These are phyloP conservation scores for Ophiostoma montium DNA, from an alignment of 2,329 filamentous ascomycete genomes.

Conservation along the genomic window DNA sequence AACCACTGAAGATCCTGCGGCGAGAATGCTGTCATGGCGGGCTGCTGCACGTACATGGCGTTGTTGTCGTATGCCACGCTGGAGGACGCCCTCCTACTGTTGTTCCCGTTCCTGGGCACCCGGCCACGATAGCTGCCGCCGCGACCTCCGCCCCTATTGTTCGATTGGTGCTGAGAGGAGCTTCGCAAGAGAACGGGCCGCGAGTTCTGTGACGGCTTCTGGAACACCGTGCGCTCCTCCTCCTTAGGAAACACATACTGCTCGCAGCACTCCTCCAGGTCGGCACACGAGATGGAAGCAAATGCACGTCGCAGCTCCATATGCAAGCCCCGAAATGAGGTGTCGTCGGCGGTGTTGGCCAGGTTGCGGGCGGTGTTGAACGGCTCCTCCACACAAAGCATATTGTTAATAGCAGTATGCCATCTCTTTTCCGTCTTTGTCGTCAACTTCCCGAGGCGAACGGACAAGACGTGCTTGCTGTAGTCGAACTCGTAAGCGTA, in stretches of 20 bases:
- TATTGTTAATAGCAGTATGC: constrained; percentile 66
- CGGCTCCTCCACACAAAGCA: constrained; percentile 88
- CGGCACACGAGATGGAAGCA: constrained; percentile 61
- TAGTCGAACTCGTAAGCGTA: constrained; percentile 93
- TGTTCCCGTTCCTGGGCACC: constrained; percentile 30
- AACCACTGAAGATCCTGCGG: constrained; percentile 37
- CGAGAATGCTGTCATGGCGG: constrained; percentile 24
- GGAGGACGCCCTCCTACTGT: constrained; percentile 38
- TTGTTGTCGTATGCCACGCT: constrained; percentile 37
- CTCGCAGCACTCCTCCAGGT: constrained; percentile 73
- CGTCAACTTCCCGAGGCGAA: constrained; percentile 65
- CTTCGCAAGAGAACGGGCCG: constrained; percentile 45
- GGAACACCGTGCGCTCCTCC: constrained; percentile 46
- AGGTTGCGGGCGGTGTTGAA: constrained; percentile 85
- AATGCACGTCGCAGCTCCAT: constrained; percentile 81
- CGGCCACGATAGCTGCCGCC: constrained; percentile 28
- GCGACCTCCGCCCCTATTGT: constrained; percentile 24
- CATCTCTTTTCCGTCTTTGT: constrained; percentile 80
- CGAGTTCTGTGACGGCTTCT: constrained; percentile 39
- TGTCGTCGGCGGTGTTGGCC: constrained; percentile 92
- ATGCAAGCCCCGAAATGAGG: constrained; percentile 83
- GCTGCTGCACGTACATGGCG: constrained; percentile 25
- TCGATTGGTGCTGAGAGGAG: constrained; percentile 41
- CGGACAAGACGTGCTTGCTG: constrained; percentile 68
- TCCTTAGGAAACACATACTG: constrained; percentile 79